A percentile compares a stretch with the other conserved stretches of the same genome.
These are phyloP conservation scores for Rutstroemia sp. DNA, from an alignment of 2,329 filamentous ascomycete genomes.

Conservation along the genomic window DNA sequence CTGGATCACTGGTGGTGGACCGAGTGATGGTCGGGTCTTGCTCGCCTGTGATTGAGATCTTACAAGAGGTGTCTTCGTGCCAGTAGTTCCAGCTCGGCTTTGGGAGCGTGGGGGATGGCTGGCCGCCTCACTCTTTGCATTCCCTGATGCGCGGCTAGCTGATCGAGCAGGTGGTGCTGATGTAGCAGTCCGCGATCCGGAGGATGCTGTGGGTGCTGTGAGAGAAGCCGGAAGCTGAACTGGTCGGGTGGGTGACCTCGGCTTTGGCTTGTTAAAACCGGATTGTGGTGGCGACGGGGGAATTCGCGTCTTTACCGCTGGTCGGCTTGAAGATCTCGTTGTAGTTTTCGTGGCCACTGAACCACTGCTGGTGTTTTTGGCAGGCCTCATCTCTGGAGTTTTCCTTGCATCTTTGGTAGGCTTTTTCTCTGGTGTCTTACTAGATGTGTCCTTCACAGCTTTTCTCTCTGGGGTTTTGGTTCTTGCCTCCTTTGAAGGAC, in stretches of 20 bases:
- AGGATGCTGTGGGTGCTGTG: slow-evolving; percentile 63
- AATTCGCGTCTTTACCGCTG: slow-evolving; percentile 21
- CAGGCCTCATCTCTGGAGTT: slow-evolving; percentile 13
- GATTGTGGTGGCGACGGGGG: slow-evolving; percentile 25
- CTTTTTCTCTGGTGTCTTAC: slow-evolving; percentile 24
- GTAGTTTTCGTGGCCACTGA: slow-evolving; percentile 13
- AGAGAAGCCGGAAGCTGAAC: slow-evolving; percentile 59
- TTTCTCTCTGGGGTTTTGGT: slow-evolving; percentile 24
- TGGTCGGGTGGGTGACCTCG: slow-evolving; percentile 63
- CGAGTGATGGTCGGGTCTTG: slow-evolving; percentile 36
- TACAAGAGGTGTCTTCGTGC: slow-evolving; percentile 13
- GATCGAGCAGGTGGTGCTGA: slow-evolving; percentile 30
- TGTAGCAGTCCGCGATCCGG: slow-evolving; percentile 51
- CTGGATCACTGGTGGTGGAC: slow-evolving; percentile 40
- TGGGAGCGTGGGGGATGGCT: slow-evolving; percentile 28
- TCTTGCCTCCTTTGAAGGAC: slow-evolving; percentile 20
- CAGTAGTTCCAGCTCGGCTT: slow-evolving; percentile 22
- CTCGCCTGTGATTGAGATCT: slow-evolving; percentile 25
- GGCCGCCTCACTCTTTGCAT: slow-evolving; percentile 22
- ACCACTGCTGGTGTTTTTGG: slow-evolving; percentile 18
- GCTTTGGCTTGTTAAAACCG: slow-evolving; percentile 49
- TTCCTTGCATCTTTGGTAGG: slow-evolving; percentile 24
- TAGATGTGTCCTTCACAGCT: slow-evolving; percentile 28
- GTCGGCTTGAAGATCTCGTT: slow-evolving; percentile 15
- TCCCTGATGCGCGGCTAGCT: slow-evolving; percentile 37